These are phyloP conservation scores for Stentor coeruleus DNA, from an alignment of 73 alveolate species.

Conservation along the genomic window DNA sequence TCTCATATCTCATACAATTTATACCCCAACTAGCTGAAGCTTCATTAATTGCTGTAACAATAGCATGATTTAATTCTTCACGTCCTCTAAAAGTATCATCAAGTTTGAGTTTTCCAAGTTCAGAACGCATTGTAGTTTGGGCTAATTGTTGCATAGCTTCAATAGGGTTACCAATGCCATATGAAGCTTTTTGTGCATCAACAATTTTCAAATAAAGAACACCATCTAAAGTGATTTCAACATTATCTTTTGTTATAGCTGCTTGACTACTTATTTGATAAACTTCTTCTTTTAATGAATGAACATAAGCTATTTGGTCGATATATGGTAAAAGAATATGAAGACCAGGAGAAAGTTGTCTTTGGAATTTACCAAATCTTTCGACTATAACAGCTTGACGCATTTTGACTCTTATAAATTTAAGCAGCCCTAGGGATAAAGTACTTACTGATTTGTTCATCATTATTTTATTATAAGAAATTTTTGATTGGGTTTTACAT, in stretches of 20 bases:
- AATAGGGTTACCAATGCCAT: conserved; percentile 65
- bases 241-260: conserved; percentile 86
- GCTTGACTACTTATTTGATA: conserved; percentile 47
- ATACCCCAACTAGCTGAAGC: conserved; percentile 85
- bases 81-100: conserved; percentile 34
- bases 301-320: conserved; percentile 77
- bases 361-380: conserved; percentile 82
- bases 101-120: conserved; percentile 74
- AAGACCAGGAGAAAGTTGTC: conserved; percentile 75
- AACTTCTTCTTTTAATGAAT: conserved; percentile 83
- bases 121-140: conserved; percentile 88
- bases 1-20: conserved; percentile 70
- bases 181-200: conserved; percentile 78
- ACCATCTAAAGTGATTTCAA: conserved; percentile 82
- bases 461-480: too few relatives aligned
- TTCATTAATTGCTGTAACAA: conserved; percentile 47
- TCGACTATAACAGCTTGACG: conserved; percentile 73
- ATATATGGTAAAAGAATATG: too few relatives aligned
- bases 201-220: conserved; percentile 76
- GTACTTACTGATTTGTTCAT: too few relatives aligned
- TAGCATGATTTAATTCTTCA: neutral
- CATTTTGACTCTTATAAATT: conserved; percentile 83
- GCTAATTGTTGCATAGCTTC: conserved; percentile 78
- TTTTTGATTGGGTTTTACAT: too few relatives aligned
- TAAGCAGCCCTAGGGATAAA: too few relatives aligned